Base-by-base conservation (phyloP, 129 eudicot genomes). In the Smallanthus sonchifolius region DNA sequence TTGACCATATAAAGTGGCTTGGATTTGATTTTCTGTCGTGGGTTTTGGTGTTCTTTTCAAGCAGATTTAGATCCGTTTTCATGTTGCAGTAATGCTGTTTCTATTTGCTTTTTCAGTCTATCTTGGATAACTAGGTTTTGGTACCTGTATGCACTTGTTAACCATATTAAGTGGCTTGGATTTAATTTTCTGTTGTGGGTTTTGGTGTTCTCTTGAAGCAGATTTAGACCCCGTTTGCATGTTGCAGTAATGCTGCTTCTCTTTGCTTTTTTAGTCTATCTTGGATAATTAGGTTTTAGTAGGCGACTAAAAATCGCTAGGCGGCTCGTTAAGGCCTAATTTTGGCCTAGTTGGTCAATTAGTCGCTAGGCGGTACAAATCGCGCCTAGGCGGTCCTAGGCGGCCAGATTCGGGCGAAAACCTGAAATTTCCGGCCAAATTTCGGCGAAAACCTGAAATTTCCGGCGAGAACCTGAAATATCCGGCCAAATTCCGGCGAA, bases 171-270 rank as follows among this genome's bases (percentile, higher is more conserved):
- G 6, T 57, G 64, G 64, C 37, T 28, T 57, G 64, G 6, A 24
- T 57, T 57, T 57, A 16, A 57, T 57, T 57, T 57, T 57, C 64
- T 57, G 64, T 7, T 17, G 32, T 52, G 3, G 11, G 32, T 42
- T 75, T 63, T 54, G 68, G 15, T 19, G 10, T 35, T 71, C 44
- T 38, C 73, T 9, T 59, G 19, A 61, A 74, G 69, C 92, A 92
- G 98, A 89, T 67, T 92, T 17, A 16, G 7, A n/a, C 24, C 8
- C 20, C 59, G 7, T 51, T n/a, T 7, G 60, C 7, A 2, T 20
- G 35, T 55, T 19, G 62, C 62, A 55, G 62, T 55, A 55, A 55
- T 20, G 8, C 5, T 8, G 52, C 15, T 16, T 19, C 10, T 17
- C n/a, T n/a, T 52, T 52, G 6, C 10, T 2, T 16, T 52, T 24